These are phyloP conservation scores for Eimeria sp. DNA, from an alignment of 169 alveolate species.

Conservation along the genomic window DNA sequence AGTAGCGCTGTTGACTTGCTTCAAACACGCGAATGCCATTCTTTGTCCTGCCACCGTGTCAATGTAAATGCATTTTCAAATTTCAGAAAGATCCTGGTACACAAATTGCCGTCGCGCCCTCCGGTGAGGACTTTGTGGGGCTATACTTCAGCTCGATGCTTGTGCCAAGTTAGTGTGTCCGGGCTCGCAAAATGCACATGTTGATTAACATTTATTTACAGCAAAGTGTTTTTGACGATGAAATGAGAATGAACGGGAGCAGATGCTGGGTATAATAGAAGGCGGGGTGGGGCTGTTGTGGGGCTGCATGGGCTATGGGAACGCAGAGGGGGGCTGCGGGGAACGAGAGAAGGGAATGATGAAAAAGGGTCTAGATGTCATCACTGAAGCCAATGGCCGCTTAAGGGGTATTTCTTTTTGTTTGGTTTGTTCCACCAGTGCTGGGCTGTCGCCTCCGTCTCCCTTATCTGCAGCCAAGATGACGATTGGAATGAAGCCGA, in stretches of 20 bases:
- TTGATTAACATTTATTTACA: neutral
- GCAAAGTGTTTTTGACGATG: neutral
- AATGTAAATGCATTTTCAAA: neutral
- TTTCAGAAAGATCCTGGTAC: neutral
- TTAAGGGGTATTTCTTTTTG: constrained; percentile 51
- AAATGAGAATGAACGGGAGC: neutral
- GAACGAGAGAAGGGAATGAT: neutral
- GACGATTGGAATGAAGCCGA: constrained; percentile 80
- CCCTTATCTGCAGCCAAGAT: constrained; percentile 49
- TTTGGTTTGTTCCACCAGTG: constrained; percentile 26
- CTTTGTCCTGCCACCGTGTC: neutral
- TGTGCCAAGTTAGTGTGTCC: neutral
- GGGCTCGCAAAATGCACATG: neutral
- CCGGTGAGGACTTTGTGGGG: neutral
- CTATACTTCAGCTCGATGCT: neutral
- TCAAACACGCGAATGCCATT: neutral
- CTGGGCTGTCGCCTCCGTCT: constrained; percentile 18
- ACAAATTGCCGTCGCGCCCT: neutral
- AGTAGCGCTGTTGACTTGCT: neutral
- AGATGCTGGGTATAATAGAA: neutral
- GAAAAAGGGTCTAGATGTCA: neutral
- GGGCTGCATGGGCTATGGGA: constrained; percentile 23
- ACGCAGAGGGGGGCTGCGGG: constrained; percentile 15
- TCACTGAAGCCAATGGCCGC: constrained; percentile 35
- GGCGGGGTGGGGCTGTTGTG: neutral